These are phyloP conservation scores for Pezicula rhizophila DNA, from an alignment of 2,329 filamentous ascomycete genomes.

Conservation along the genomic window DNA sequence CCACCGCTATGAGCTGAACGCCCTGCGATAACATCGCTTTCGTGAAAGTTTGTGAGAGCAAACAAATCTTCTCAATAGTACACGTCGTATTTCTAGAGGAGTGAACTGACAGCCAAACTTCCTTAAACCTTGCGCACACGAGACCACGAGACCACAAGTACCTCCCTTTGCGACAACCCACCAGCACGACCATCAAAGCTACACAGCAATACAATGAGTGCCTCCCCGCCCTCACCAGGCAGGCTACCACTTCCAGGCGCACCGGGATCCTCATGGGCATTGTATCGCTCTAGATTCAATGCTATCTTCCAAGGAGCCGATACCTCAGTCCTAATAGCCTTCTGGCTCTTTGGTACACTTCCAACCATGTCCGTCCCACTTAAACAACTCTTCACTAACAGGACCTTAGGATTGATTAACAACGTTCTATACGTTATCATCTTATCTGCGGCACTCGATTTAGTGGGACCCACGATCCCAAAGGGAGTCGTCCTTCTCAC, in stretches of 20 bases:
- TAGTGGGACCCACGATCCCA: slow-evolving; percentile 79
- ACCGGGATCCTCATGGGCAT: slow-evolving; percentile 63
- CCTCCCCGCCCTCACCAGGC: slow-evolving; percentile 20
- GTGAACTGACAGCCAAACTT: background rate
- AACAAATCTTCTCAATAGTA: too few species aligned
- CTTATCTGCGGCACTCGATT: slow-evolving; percentile 88
- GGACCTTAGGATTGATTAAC: slow-evolving; percentile 72
- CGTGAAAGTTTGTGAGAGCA: too few species aligned
- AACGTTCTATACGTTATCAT: slow-evolving; percentile 98
- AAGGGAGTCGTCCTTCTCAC: slow-evolving; percentile 91
- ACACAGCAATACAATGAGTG: slow-evolving; percentile 9
- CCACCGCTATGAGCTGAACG: too few species aligned
- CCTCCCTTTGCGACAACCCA: background rate
- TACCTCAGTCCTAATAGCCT: slow-evolving; percentile 67
- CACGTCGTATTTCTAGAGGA: too few species aligned
- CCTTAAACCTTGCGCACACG: background rate
- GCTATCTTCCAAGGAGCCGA: slow-evolving; percentile 62
- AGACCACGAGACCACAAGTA: background rate
- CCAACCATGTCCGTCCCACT: background rate
- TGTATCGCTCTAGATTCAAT: slow-evolving; percentile 61
- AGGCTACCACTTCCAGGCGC: slow-evolving; percentile 53
- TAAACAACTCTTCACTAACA: slow-evolving; percentile 1
- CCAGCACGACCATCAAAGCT: background rate
- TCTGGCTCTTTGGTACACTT: slow-evolving; percentile 83
- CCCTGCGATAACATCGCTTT: too few species aligned